Conservation (phyloP, 169 alveolate genomes). For the Nephromyces sp. region DNA sequence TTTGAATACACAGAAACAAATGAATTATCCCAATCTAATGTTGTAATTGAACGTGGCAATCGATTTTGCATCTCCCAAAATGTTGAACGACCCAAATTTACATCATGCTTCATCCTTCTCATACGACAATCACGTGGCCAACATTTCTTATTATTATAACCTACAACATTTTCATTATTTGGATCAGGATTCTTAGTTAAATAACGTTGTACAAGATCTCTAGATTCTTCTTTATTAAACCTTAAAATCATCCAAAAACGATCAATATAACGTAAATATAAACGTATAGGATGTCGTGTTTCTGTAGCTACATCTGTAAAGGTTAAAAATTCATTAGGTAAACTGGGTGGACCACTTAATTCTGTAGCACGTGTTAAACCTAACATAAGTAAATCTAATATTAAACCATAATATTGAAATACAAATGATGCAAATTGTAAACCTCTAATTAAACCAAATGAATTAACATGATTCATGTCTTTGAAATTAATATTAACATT, state of each 20-base stretch:
- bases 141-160: conserved; percentile 96
- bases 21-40: conserved; percentile 88
- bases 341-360: conserved; percentile 97
- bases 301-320: conserved; percentile 88
- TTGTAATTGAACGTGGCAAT: conserved; percentile 94
- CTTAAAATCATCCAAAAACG: conserved; percentile 71
- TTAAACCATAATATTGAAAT: conserved; percentile 74
- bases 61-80: conserved; percentile 99
- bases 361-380: conserved; percentile 98
- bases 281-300: conserved; percentile 92
- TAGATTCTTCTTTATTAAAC: conserved; percentile 87
- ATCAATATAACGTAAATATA: conserved; percentile 27
- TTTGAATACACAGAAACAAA: conserved; percentile 97
- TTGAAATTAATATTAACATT: conserved; percentile 92
- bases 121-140: conserved; percentile 99
- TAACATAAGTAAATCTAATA: conserved; percentile 83
- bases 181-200: conserved; percentile 99
- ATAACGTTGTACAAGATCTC: conserved; percentile 90
- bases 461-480: conserved; percentile 98
- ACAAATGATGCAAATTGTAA: conserved; percentile 94
- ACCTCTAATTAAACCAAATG: conserved; percentile 96
- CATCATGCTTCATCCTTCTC: conserved; percentile 93
- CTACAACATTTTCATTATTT: conserved; percentile 96
- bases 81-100: conserved; percentile 96
- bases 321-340: conserved; percentile 88